Percentiles rank a stretch among this genome's conserved stretches.
Conservation (phyloP, 2,329 filamentous ascomycete genomes). For the Cadophora malorum region DNA sequence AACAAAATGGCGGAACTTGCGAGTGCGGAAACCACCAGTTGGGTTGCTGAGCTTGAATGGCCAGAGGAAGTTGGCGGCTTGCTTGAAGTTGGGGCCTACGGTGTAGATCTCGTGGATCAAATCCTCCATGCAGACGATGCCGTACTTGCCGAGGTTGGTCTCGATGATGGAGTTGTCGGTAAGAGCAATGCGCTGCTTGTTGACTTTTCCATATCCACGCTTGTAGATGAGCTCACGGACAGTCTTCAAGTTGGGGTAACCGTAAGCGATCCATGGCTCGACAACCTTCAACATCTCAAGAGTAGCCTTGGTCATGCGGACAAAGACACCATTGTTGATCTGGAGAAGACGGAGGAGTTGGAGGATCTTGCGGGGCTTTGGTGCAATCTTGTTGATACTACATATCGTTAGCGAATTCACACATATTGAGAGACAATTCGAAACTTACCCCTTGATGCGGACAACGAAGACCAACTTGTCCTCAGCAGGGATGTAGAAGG, state of each 20-base stretch:
- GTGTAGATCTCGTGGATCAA: constrained; percentile 99
- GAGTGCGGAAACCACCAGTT: constrained; percentile 90
- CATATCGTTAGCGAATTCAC: constrained; percentile 29
- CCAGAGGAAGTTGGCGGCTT: constrained; percentile 96
- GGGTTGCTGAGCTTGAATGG: constrained; percentile 99
- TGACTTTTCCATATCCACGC: constrained; percentile 98
- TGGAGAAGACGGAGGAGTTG: constrained; percentile 99
- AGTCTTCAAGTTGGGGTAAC: constrained; percentile 99
- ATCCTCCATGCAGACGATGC: constrained; percentile 99
- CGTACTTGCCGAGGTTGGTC: constrained; percentile 95
- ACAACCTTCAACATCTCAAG: constrained; percentile 97
- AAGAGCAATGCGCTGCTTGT: constrained; percentile 96
- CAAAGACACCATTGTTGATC: constrained; percentile 99
- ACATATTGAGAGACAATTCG: constrained; percentile 15
- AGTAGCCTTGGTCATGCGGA: constrained; percentile 97
- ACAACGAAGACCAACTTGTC: constrained; percentile 96
- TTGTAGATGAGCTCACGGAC: constrained; percentile 99
- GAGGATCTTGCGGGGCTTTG: constrained; percentile 99
- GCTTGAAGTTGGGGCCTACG: constrained; percentile 99
- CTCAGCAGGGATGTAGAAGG: constrained; percentile 94
- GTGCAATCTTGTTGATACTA: constrained; percentile 99
- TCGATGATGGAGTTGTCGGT: constrained; percentile 99
- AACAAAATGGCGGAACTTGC: constrained; percentile 73
- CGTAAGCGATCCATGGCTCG: constrained; percentile 98
- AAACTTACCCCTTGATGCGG: constrained; percentile 91